Conservation (phyloP, 2,329 filamentous ascomycete genomes). For the Ophiostoma himal-ulmi region DNA sequence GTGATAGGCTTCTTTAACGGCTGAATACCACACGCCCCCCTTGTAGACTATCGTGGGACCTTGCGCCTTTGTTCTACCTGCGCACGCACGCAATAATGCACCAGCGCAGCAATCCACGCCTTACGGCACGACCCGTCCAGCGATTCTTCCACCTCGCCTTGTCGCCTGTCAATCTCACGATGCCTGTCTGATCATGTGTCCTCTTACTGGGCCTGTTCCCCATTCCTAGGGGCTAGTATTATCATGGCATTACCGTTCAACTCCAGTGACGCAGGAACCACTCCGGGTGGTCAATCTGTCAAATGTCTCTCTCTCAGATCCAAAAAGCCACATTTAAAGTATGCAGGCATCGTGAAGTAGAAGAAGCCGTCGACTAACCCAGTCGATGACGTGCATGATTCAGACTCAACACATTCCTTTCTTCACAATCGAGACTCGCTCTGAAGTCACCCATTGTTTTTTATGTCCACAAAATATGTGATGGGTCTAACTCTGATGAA, state of each 20-base stretch:
- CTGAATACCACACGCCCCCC: background rate
- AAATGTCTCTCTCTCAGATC: background rate
- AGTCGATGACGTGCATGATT: background rate
- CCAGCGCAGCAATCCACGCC: background rate
- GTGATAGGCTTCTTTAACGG: background rate
- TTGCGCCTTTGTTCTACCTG: background rate
- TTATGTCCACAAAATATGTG: background rate
- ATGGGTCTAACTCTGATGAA: background rate
- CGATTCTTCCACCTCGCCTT: background rate
- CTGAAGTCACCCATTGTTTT: too few species aligned
- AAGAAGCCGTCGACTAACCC: background rate
- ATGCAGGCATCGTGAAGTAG: background rate
- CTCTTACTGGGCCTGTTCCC: background rate
- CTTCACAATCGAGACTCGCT: too few species aligned
- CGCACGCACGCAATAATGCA: background rate
- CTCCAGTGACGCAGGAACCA: background rate
- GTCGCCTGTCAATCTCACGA: background rate
- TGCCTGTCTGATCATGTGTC: background rate
- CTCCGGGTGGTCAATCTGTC: too few species aligned
- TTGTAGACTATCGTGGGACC: slow-evolving; percentile 5
- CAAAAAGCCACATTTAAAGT: background rate
- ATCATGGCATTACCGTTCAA: background rate
- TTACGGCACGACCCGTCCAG: background rate
- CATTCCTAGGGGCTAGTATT: background rate
- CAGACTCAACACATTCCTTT: background rate